Base-by-base conservation (phyloP, 345 rosid genomes). In the Linum tenue region DNA sequence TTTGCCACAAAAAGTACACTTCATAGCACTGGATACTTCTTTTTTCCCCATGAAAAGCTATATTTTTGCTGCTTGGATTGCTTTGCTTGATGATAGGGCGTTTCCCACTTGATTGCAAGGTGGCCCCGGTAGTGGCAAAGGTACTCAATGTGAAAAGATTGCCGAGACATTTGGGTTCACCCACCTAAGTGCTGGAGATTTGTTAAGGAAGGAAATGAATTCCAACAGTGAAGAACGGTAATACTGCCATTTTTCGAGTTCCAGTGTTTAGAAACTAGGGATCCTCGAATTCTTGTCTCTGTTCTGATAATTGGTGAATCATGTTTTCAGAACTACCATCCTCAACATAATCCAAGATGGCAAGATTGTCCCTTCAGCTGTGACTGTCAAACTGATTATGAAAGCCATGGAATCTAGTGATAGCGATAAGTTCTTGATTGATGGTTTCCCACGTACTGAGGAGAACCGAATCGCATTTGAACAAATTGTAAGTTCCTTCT, bases 81-180 rank as follows among this genome's bases (percentile, higher is more conserved):
- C 53, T 48, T 48, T 12, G 14, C 14, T 3, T 10, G 11, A 48
- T 10, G 12, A 9, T 41, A 9, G 12, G 9, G 53, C 14, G 53
- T 48, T 55, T 5, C 6, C 51, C 10, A 4, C 63, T 15, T 69
- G 2, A 5, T 22, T 56, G 43, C 41, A 39, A 74, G 77, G 77
- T 62, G 77, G 77, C 5, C 77, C 77, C 56, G 77, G 77, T 38
- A 74, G 77, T 69, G 77, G 77, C 61, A 74, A 74, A 69, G 77
- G 77, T 35, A 74, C 77, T 37, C 77, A 74, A 69, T 69, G 77
- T 41, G 17, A 62, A 58, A 74, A 62, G 40, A 69, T 74, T 44
- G 73, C 72, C 2, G 65, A 69, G 64, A 69, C 73, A 50, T 74
- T 74, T 66, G 77, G 77, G 17, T 62, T 74, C 43, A 62, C 40